These are phyloP conservation scores for Thelonectria discophora DNA, from an alignment of 2,329 filamentous ascomycete species.

Conservation along the genomic window DNA sequence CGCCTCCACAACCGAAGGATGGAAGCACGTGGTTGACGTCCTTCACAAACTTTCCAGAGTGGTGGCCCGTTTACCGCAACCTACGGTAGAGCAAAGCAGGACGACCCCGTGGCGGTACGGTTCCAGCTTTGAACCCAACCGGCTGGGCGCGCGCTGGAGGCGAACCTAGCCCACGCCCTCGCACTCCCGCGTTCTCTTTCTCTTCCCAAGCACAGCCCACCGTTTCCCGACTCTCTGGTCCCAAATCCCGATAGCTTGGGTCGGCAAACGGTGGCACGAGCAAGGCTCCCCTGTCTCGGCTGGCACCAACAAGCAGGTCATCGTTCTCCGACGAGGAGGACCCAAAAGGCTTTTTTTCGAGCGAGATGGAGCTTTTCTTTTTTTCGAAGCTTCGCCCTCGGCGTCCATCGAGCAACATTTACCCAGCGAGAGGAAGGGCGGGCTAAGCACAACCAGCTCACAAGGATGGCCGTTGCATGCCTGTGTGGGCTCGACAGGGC, in stretches of 20 bases:
- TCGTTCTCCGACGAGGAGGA: slow-evolving; percentile 11
- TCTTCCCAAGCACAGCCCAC: slow-evolving; percentile 35
- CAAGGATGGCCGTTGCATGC: slow-evolving; percentile 19
- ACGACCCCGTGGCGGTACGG: background rate
- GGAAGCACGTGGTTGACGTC: slow-evolving; percentile 13
- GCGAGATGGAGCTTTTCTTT: background rate
- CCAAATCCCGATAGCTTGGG: slow-evolving; percentile 47
- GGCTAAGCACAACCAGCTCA: slow-evolving; percentile 24
- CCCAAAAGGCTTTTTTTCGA: slow-evolving; percentile 5
- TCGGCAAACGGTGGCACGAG: slow-evolving; percentile 46
- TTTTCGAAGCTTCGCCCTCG: background rate
- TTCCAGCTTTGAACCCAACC: slow-evolving; percentile 1
- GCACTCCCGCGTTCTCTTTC: slow-evolving; percentile 12
- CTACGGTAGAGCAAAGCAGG: background rate
- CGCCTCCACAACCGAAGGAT: background rate
- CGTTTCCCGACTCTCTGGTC: slow-evolving; percentile 45
- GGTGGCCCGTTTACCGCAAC: background rate
- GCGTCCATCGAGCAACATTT: slow-evolving; percentile 5
- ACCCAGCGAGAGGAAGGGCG: slow-evolving; percentile 20
- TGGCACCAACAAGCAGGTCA: slow-evolving; percentile 29
- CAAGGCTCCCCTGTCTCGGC: slow-evolving; percentile 44
- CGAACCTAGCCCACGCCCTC: background rate
- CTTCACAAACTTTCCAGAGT: background rate
- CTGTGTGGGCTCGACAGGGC: slow-evolving; percentile 24
- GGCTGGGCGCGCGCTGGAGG: background rate